Conservation (phyloP, 2,329 filamentous ascomycete species). For the Pseudocercospora musae region DNA sequence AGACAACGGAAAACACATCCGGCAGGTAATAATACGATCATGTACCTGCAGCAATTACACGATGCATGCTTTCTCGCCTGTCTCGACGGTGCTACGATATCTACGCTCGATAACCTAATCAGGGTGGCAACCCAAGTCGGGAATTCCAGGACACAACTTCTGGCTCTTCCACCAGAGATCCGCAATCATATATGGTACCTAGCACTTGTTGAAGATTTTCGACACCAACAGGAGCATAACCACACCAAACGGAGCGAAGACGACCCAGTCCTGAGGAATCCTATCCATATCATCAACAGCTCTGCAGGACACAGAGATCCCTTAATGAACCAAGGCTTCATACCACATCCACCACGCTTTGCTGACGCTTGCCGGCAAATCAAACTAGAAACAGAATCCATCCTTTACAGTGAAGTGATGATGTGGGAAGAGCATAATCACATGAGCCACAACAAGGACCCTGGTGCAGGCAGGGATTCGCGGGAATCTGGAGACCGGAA, state of each 20-base stretch:
- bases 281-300: not conserved
- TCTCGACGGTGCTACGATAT: not conserved
- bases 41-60: not conserved
- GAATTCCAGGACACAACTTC: not conserved
- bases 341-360: not conserved
- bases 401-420: not conserved
- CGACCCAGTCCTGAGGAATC: not conserved
- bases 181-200: not conserved
- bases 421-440: not conserved
- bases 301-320: not conserved
- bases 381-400: not conserved
- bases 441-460: not conserved
- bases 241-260: not conserved
- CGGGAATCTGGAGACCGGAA: not conserved
- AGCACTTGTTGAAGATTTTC: conserved; percentile 1
- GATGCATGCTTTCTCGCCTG: not conserved
- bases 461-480: not conserved
- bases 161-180: conserved; percentile 2
- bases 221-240: not conserved
- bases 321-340: not conserved
- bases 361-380: not conserved
- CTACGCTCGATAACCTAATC: not conserved
- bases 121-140: not conserved
- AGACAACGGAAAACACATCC: not conserved
- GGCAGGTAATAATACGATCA: not conserved